Evolutionary conservation across 2,329 filamentous ascomycete species (phyloP).

Genomic region (Fusarium falciforme): DNA sequence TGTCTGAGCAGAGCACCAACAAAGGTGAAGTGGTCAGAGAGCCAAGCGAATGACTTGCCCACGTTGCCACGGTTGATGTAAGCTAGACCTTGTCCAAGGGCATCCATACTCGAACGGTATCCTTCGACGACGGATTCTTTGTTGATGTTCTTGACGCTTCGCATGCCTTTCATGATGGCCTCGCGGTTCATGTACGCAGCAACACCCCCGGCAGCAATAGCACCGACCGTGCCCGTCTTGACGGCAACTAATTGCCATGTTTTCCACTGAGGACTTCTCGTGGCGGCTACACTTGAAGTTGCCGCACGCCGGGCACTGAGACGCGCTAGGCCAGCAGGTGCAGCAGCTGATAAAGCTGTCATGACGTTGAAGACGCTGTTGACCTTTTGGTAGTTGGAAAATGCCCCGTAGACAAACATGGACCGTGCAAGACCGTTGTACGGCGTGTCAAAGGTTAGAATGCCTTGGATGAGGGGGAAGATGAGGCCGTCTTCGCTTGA

Average conservation of each 20-base stretch:
- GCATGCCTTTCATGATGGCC: constrained; percentile 66
- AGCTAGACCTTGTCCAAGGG: constrained; percentile 64
- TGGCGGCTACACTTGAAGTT: constrained; percentile 34
- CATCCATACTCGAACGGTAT: constrained; percentile 61
- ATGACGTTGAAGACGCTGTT: constrained; percentile 68
- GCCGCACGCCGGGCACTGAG: constrained; percentile 35
- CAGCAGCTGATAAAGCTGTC: constrained; percentile 63
- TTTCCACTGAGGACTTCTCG: constrained; percentile 58
- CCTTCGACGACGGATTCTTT: constrained; percentile 60
- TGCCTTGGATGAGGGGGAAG: constrained; percentile 84
- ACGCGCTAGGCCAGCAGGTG: constrained; percentile 56
- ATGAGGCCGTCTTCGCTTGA: constrained; percentile 59
- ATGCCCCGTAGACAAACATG: constrained; percentile 71
- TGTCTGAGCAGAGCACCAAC: constrained; percentile 82
- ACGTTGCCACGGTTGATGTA: constrained; percentile 70
- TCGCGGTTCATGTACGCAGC: constrained; percentile 84
- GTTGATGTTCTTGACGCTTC: constrained; percentile 60
- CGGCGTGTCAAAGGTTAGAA: constrained; percentile 87
- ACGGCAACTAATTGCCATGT: constrained; percentile 76
- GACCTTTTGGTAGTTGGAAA: constrained; percentile 69
- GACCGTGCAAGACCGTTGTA: constrained; percentile 74
- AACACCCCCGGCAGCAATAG: constrained; percentile 83
- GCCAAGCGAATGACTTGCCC: constrained; percentile 79
- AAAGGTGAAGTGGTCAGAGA: constrained; percentile 86
- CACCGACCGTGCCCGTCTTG: constrained; percentile 82